Percentiles rank a stretch among this genome's conserved stretches.
Conservation (phyloP, 2,329 filamentous ascomycete genomes). For the Myriosclerotinia scirpicola region DNA sequence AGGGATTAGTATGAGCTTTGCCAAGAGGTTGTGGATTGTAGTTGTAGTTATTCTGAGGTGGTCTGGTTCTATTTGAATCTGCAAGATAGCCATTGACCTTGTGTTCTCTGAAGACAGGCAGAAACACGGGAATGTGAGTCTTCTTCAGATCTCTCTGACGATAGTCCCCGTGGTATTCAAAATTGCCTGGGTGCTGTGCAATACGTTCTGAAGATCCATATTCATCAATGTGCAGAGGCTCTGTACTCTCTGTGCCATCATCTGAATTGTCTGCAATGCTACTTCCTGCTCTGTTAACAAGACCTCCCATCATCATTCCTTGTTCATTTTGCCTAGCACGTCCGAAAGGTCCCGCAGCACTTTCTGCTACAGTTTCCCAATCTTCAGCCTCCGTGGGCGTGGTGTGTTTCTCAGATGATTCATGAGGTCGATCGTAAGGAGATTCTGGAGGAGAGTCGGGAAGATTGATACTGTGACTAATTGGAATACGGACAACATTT, state of each 20-base stretch:
- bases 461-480: constrained; percentile 28
- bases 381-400: constrained; percentile 32
- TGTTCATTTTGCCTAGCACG: constrained; percentile 19
- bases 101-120: constrained; percentile 34
- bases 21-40: constrained; percentile 31
- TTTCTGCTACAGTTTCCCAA: constrained; percentile 40
- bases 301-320: constrained; percentile 27
- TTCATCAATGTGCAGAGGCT: constrained; percentile 27
- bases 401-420: constrained; percentile 3
- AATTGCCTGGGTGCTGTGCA: constrained; percentile 36
- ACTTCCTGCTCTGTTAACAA: constrained; percentile 33
- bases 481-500: constrained; percentile 33
- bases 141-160: constrained; percentile 37
- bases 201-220: constrained; percentile 37
- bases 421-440: constrained; percentile 14
- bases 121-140: constrained; percentile 33
- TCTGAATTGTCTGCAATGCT: constrained; percentile 39
- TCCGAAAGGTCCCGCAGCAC: constrained; percentile 23
- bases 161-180: constrained; percentile 34
- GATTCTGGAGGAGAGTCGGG: constrained; percentile 31
- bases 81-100: constrained; percentile 39
- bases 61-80: constrained; percentile 34
- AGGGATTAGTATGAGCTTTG: constrained; percentile 36
- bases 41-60: constrained; percentile 24
- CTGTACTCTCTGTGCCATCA: constrained; percentile 26